Conservation (phyloP, 2,329 filamentous ascomycete genomes). For the Fusarium torreyae region DNA sequence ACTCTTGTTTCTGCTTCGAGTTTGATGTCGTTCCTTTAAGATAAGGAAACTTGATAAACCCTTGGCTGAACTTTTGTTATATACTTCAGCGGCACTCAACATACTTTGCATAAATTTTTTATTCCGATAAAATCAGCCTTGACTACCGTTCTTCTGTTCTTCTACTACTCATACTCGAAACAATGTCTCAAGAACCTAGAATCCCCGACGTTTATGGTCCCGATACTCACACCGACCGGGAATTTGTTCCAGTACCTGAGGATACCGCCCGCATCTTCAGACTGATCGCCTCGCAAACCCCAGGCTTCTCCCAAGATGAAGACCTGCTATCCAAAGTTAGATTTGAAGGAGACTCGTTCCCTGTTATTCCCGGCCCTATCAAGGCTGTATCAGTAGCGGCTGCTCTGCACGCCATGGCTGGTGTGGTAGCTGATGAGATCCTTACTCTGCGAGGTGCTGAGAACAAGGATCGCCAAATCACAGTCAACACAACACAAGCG, state of each 20-base stretch:
- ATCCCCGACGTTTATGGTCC: slow-evolving; percentile 19
- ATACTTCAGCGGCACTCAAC: not conserved
- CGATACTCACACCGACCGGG: slow-evolving; percentile 14
- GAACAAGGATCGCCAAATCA: slow-evolving; percentile 3
- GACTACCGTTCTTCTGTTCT: too few relatives aligned
- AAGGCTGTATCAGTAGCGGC: slow-evolving; percentile 24
- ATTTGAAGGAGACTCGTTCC: slow-evolving; percentile 5
- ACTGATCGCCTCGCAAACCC: slow-evolving; percentile 23
- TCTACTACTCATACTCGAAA: too few relatives aligned
- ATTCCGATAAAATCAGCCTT: too few relatives aligned
- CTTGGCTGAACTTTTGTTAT: not conserved
- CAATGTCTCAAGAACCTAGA: slow-evolving; percentile 25
- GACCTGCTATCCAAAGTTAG: slow-evolving; percentile 18
- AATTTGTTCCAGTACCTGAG: slow-evolving; percentile 12
- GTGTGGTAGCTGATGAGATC: slow-evolving; percentile 24
- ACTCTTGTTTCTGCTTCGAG: not conserved
- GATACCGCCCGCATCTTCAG: slow-evolving; percentile 24
- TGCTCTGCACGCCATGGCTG: slow-evolving; percentile 23
- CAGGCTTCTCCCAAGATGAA: slow-evolving; percentile 18
- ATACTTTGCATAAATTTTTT: not conserved
- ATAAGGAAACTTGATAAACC: not conserved
- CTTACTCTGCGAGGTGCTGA: slow-evolving; percentile 11
- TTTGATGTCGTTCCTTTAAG: not conserved
- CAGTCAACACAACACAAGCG: slow-evolving; percentile 19
- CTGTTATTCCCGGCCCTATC: slow-evolving; percentile 26